phyloP scores from a whole-genome alignment of 805 yeast species.

The Teunomyces aglyptinius region DNA sequence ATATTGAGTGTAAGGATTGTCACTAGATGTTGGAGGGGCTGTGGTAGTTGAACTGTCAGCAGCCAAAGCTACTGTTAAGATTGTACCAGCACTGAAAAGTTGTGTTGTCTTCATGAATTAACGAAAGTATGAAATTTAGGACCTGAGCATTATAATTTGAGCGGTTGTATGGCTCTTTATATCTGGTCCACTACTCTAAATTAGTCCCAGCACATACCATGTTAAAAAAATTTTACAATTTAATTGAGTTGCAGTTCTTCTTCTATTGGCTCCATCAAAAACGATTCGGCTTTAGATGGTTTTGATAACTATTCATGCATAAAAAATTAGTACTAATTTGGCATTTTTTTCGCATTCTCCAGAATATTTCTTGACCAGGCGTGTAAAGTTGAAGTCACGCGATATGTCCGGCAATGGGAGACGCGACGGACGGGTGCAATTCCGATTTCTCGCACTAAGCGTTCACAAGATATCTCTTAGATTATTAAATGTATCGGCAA shows the following conservation, averaged over 20 bases:
- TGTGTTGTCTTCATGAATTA: not conserved
- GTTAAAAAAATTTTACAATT: not conserved
- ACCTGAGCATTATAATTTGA: not conserved
- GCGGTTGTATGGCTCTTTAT: not conserved
- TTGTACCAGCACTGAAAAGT: not conserved
- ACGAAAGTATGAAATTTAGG: not conserved
- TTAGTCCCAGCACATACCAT: not conserved
- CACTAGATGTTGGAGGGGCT: constrained; percentile 6
- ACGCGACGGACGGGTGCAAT: not conserved
- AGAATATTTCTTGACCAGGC: not conserved
- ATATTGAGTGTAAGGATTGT: constrained; percentile 24
- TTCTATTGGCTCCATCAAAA: not conserved
- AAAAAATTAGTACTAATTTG: not conserved
- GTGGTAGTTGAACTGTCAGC: constrained; percentile 14
- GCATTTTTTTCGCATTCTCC: not conserved
- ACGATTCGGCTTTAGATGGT: constrained; percentile 4
- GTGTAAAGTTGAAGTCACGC: not conserved
- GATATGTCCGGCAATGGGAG: not conserved
- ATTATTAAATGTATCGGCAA: not conserved
- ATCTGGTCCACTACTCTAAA: not conserved
- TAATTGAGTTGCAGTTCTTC: not conserved
- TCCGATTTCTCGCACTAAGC: not conserved
- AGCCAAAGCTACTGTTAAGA: constrained; percentile 4
- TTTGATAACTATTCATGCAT: not conserved
- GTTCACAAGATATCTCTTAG: not conserved